Evolutionary conservation across 2,329 filamentous ascomycete species (phyloP), one percentile per base, ranked within the genome.

Genomic region (Aureobasidium sp.): DNA sequence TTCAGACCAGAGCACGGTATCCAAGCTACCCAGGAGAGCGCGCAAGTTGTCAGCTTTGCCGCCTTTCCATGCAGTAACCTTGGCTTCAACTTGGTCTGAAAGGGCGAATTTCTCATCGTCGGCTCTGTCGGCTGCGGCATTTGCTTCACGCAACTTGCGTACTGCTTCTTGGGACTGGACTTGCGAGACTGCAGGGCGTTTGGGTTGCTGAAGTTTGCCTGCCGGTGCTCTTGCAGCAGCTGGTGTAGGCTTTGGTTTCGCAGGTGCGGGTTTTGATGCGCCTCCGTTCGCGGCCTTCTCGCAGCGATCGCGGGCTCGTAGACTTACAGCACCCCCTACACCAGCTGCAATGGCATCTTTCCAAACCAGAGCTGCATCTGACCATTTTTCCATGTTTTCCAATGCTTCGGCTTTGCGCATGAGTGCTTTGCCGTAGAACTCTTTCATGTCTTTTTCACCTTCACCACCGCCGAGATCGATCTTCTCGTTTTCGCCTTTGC

Each of bases 401-500:
- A 97, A 79, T 1, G 91, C 94, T 74, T 99, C 94, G 0, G 94
- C 94, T 77, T 97, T 97, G 58, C 94, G 87, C 75, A 89, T 93
- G 31, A 97, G 77, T 0, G 93, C 93, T 73, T 97, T 99, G 57
- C 90, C 92, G 69, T 88, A 97, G 64, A 96, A 89, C 19, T 96
- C 92, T 64, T 84, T 88, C 89, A 99, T 95, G 50, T 93, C 87
- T 66, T 95, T 94, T 21, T 79, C 78, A 8, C 76, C 75, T 60
- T 81, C 81, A 6, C 77, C 76, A 15, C 78, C 78, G 25, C 79
- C 80, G 0, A 96, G 78, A 21, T 87, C 80, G 45, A 99, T 90
- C 7, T 77, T 83, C 74, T 99, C 94, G 19, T 84, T 85, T 65
- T 91, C 86, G 4, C 94, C 94, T 64, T 84, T 87, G 2, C 84